phyloP scores from a whole-genome alignment of 2,329 filamentous ascomycete species.

The Trichophyton equinum region DNA sequence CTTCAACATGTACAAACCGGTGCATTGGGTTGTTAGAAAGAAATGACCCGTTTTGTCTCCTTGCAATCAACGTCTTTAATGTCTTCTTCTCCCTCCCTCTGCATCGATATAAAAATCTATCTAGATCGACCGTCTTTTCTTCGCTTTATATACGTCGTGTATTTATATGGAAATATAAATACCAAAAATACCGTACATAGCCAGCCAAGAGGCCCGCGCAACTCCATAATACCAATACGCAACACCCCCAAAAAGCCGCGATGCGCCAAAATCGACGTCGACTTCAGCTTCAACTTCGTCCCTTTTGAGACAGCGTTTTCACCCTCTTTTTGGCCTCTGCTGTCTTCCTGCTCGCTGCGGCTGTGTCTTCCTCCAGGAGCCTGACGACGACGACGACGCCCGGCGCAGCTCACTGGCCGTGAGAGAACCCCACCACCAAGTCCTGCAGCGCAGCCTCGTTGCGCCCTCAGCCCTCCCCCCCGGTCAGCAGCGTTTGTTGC shows the following conservation, averaged over 20 bases:
- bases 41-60: neutral
- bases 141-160: no score
- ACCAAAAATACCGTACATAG: neutral
- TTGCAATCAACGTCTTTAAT: neutral
- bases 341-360: neutral
- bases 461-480: neutral
- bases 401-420: neutral
- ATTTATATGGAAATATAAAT: neutral
- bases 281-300: constrained; percentile 1
- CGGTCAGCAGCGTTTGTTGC: neutral
- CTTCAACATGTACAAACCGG: constrained; percentile 65
- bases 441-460: neutral
- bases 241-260: neutral
- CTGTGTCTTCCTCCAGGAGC: neutral
- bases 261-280: neutral
- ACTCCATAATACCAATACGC: neutral
- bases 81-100: neutral
- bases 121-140: neutral
- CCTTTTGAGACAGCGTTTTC: neutral
- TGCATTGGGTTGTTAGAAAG: constrained; percentile 78
- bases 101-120: no score
- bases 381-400: neutral
- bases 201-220: neutral
- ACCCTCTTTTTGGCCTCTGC: neutral
- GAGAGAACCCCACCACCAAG: neutral